Conservation (phyloP, 352 stramenopile genomes). For the Globisporangium emineosum region DNA sequence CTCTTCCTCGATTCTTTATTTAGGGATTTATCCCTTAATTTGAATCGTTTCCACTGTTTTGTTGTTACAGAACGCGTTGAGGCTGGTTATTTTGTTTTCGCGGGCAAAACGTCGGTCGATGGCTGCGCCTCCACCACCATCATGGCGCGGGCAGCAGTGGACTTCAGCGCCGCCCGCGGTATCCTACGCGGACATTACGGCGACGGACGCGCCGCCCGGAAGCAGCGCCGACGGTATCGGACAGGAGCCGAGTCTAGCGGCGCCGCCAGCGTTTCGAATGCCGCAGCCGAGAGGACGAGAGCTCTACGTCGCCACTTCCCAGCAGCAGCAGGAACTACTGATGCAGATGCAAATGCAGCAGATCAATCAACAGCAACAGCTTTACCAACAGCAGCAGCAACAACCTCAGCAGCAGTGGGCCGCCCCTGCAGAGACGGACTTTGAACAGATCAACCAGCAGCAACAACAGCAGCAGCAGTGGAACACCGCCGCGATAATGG, state of each 20-base stretch:
- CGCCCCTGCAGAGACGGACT: neutral
- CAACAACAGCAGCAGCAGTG: neutral
- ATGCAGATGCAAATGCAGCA: conserved; percentile 13
- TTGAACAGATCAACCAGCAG: neutral
- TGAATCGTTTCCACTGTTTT: too few species aligned
- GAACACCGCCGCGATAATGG: too few species aligned
- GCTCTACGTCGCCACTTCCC: conserved; percentile 3
- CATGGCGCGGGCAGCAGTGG: neutral
- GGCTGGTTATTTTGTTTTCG: neutral
- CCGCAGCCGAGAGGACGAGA: conserved; percentile 8
- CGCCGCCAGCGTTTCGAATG: neutral
- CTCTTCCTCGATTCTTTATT: too few species aligned
- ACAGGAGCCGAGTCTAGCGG: neutral
- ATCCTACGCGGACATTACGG: neutral
- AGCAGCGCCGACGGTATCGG: too few species aligned
- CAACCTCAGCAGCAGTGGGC: conserved; percentile 2
- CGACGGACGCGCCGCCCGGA: neutral
- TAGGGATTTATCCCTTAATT: too few species aligned
- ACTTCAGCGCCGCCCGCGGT: neutral
- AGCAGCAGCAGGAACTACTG: conserved; percentile 20
- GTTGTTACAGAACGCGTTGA: too few species aligned
- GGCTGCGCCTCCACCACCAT: conserved; percentile 4
- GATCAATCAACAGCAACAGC: conserved; percentile 12
- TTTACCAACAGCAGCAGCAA: conserved; percentile 12
- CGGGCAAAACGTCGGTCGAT: neutral